A percentile compares a stretch with the other conserved stretches of the same genome.
Evolutionary conservation across 345 rosid species (phyloP).

Genomic region (Pseudoturritis turrita): DNA sequence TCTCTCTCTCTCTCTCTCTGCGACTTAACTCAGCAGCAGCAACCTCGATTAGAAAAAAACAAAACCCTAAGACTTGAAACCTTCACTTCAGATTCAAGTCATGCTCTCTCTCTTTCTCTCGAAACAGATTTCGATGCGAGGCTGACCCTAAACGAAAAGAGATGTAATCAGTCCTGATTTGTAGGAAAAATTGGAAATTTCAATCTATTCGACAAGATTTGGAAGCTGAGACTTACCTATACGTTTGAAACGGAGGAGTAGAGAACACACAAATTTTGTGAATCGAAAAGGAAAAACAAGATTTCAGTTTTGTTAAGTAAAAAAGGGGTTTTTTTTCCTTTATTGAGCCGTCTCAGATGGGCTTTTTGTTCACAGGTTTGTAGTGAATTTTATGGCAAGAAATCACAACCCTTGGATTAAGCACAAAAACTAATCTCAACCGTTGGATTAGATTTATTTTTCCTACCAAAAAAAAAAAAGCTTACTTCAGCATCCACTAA

Average conservation of each 20-base stretch:
- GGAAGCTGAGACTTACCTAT: slow-evolving; percentile 15
- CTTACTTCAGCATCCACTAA: background rate
- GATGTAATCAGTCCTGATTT: background rate
- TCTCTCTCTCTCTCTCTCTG: background rate
- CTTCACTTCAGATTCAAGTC: background rate
- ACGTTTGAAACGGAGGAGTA: slow-evolving; percentile 2
- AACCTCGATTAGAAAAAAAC: background rate
- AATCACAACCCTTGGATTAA: background rate
- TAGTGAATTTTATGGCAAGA: background rate
- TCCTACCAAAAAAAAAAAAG: background rate
- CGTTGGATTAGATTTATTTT: background rate
- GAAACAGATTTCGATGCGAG: background rate
- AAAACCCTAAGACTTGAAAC: background rate
- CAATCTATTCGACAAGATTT: background rate
- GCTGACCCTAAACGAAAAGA: background rate
- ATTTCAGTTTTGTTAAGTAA: background rate
- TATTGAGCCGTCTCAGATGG: background rate
- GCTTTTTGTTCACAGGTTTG: background rate
- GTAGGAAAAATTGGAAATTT: background rate
- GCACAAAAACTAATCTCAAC: background rate
- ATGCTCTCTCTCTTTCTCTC: background rate
- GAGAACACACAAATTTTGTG: slow-evolving; percentile 7
- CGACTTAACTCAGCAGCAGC: background rate
- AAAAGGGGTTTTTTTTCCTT: background rate
- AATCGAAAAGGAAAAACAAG: background rate